These are phyloP conservation scores for Pseudocercospora vitis DNA, from an alignment of 2,329 filamentous ascomycete species.

Conservation along the genomic window DNA sequence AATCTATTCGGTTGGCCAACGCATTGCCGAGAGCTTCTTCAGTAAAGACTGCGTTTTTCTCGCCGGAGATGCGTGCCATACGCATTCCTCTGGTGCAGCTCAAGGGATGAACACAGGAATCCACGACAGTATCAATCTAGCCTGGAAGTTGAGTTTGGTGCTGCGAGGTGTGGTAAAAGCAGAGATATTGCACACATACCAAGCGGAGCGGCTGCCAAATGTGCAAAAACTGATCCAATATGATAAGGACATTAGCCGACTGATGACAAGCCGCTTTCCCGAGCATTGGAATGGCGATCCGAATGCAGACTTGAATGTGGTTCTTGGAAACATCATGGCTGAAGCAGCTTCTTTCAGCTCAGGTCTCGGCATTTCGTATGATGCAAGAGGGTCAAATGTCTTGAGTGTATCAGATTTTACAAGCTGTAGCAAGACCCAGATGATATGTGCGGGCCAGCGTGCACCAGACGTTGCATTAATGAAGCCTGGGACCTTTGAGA, in stretches of 20 bases:
- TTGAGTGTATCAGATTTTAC: slow-evolving; percentile 18
- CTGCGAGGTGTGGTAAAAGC: slow-evolving; percentile 42
- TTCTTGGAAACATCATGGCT: slow-evolving; percentile 24
- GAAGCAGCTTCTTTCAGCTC: slow-evolving; percentile 29
- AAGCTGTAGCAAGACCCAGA: background rate
- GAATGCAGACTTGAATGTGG: slow-evolving; percentile 22
- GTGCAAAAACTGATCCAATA: slow-evolving; percentile 29
- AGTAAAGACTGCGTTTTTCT: slow-evolving; percentile 28
- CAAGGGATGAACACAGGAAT: slow-evolving; percentile 50
- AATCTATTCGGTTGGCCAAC: slow-evolving; percentile 47
- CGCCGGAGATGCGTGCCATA: slow-evolving; percentile 40
- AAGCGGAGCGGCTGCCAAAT: slow-evolving; percentile 37
- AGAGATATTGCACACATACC: slow-evolving; percentile 42
- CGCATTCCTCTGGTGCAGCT: slow-evolving; percentile 45
- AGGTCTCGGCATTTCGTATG: slow-evolving; percentile 27
- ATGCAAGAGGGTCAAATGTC: slow-evolving; percentile 11
- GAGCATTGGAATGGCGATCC: slow-evolving; percentile 25
- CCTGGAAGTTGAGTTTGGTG: slow-evolving; percentile 47
- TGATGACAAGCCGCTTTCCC: slow-evolving; percentile 28
- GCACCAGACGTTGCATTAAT: slow-evolving; percentile 50
- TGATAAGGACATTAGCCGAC: slow-evolving; percentile 27
- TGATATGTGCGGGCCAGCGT: slow-evolving; percentile 46
- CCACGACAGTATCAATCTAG: slow-evolving; percentile 47
- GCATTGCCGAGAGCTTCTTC: slow-evolving; percentile 36
- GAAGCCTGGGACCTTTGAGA: slow-evolving; percentile 49